Conservation (phyloP, 2,329 filamentous ascomycete genomes). For the Ophiostoma himal-ulmi region DNA sequence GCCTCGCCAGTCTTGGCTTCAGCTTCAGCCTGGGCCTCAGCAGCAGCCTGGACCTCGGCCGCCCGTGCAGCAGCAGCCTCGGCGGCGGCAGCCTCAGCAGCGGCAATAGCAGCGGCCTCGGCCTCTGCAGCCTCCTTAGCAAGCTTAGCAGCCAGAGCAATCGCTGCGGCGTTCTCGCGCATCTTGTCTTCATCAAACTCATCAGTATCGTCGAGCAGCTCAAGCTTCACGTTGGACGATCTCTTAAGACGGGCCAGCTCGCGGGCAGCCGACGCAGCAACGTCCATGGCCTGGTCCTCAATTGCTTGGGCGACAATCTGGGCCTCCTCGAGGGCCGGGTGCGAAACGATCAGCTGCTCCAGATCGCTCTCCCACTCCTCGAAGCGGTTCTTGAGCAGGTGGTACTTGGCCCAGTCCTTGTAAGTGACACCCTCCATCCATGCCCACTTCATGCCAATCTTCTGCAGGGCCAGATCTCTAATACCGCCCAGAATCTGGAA, state of each 20-base stretch:
- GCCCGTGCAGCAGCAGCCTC: constrained; percentile 10
- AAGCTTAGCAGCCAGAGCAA: constrained; percentile 36
- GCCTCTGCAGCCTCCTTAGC: constrained; percentile 26
- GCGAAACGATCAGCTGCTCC: constrained; percentile 65
- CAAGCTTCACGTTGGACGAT: constrained; percentile 77
- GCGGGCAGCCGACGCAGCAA: constrained; percentile 71
- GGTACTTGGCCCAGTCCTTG: constrained; percentile 95
- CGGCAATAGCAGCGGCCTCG: constrained; percentile 10
- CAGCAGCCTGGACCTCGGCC: constrained; percentile 11
- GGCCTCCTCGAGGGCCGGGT: constrained; percentile 64
- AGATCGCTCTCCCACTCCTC: constrained; percentile 81
- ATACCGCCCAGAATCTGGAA: constrained; percentile 77
- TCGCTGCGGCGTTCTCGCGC: constrained; percentile 37
- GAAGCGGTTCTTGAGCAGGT: constrained; percentile 76
- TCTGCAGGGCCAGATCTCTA: constrained; percentile 76
- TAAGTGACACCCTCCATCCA: constrained; percentile 95
- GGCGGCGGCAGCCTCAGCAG: not conserved
- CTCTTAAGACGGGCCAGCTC: constrained; percentile 78
- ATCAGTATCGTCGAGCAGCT: constrained; percentile 64
- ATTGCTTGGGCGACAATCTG: constrained; percentile 53
- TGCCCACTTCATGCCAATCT: constrained; percentile 91
- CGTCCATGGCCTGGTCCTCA: constrained; percentile 71
- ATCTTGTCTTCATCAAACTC: constrained; percentile 69
- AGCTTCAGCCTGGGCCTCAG: constrained; percentile 12
- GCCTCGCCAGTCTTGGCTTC: not conserved